These are phyloP conservation scores for Astraeus odoratus DNA, from an alignment of 768 basidiomycete species.

Conservation along the genomic window DNA sequence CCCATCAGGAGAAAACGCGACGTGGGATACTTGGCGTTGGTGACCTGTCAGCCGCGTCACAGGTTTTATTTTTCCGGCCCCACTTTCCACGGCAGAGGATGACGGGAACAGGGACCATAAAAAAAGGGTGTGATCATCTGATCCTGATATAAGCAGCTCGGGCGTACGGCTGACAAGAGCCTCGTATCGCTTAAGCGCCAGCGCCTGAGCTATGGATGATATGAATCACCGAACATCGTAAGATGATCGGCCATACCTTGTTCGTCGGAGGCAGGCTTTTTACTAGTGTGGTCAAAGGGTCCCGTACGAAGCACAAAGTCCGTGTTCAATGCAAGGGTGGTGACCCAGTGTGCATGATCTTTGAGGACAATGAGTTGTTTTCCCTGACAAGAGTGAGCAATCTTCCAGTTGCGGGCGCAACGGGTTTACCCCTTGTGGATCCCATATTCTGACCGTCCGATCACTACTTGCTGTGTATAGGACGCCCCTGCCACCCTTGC, in stretches of 20 bases:
- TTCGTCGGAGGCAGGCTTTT: conserved; percentile 69
- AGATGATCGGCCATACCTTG: conserved; percentile 52
- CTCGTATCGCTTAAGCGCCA: conserved; percentile 76
- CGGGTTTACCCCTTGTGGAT: conserved; percentile 59
- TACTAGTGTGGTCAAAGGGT: conserved; percentile 85
- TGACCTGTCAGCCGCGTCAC: conserved; percentile 84
- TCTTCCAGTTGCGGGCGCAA: neutral
- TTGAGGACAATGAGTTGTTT: conserved; percentile 77
- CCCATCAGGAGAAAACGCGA: conserved; percentile 92
- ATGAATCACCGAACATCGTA: neutral
- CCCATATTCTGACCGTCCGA: conserved; percentile 92
- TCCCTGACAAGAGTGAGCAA: conserved; percentile 45
- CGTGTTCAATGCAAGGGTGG: conserved; percentile 90
- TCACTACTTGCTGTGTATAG: conserved; percentile 96
- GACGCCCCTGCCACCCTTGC: conserved; percentile 54
- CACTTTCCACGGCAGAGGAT: conserved; percentile 16
- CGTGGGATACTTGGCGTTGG: conserved; percentile 90
- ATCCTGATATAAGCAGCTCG: conserved; percentile 89
- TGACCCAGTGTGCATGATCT: conserved; percentile 99
- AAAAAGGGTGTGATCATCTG: conserved; percentile 97
- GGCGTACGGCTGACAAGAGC: conserved; percentile 53
- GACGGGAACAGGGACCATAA: conserved; percentile 82
- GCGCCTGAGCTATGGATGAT: conserved; percentile 52
- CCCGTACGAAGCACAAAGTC: conserved; percentile 94
- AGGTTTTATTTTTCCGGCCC: conserved; percentile 55